These are phyloP conservation scores for Aspergillus aculeatus DNA, from an alignment of 2,329 filamentous ascomycete genomes.

Conservation along the genomic window DNA sequence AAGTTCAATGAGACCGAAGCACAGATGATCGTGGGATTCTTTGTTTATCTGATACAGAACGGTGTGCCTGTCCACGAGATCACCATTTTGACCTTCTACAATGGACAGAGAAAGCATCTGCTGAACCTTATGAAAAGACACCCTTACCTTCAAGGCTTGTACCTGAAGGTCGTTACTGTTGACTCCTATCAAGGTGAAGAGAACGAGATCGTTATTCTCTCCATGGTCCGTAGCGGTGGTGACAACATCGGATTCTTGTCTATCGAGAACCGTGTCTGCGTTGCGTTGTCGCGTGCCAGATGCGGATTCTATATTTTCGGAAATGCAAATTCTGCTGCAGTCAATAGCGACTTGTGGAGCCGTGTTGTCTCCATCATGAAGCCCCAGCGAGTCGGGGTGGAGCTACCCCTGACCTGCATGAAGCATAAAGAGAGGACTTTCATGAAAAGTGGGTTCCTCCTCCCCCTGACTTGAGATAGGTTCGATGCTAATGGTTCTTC, in stretches of 20 bases:
- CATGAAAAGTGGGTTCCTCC: constrained; percentile 44
- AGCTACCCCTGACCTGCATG: constrained; percentile 63
- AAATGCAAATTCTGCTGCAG: constrained; percentile 59
- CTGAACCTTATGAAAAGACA: constrained; percentile 46
- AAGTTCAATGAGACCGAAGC: constrained; percentile 71
- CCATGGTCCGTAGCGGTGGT: constrained; percentile 70
- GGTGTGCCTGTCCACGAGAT: constrained; percentile 61
- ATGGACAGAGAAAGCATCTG: constrained; percentile 72
- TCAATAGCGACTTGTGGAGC: constrained; percentile 52
- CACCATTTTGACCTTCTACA: constrained; percentile 84
- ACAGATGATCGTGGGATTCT: constrained; percentile 71
- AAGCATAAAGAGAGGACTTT: constrained; percentile 56
- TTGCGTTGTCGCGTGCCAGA: constrained; percentile 68
- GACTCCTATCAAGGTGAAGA: constrained; percentile 92
- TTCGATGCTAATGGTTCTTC: background rate
- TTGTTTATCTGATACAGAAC: constrained; percentile 69
- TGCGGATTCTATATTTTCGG: constrained; percentile 84
- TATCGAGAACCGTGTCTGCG: constrained; percentile 62
- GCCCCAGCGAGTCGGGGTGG: constrained; percentile 42
- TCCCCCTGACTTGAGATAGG: background rate
- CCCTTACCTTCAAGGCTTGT: constrained; percentile 44
- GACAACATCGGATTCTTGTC: constrained; percentile 70
- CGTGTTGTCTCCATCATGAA: constrained; percentile 48
- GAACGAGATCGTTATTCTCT: constrained; percentile 78
- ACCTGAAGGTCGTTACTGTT: constrained; percentile 70